Evolutionary conservation across 768 basidiomycete genomes (phyloP).

Genomic region (Amyloporia xantha): DNA sequence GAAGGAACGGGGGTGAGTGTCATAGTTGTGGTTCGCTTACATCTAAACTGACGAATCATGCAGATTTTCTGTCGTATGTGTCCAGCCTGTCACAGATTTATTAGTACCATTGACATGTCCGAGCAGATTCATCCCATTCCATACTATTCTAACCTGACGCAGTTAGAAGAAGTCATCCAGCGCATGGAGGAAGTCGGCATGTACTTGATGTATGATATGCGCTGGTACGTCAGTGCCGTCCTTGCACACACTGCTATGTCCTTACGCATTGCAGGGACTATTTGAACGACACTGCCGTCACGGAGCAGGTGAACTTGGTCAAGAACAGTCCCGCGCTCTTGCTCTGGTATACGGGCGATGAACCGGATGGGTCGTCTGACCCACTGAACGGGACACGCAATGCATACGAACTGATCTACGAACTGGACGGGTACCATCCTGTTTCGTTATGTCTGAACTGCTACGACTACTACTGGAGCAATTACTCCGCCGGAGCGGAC

Average conservation of each 20-base stretch:
- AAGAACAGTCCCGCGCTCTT: constrained; percentile 64
- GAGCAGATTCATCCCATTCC: constrained; percentile 65
- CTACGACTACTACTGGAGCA: constrained; percentile 53
- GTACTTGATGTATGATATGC: constrained; percentile 84
- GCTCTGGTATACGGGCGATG: constrained; percentile 70
- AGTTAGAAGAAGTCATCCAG: constrained; percentile 52
- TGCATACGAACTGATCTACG: constrained; percentile 41
- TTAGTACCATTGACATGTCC: not conserved
- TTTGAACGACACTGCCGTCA: constrained; percentile 55
- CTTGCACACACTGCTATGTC: too few relatives aligned
- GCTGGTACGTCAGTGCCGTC: constrained; percentile 38
- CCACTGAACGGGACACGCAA: constrained; percentile 51
- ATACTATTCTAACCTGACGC: constrained; percentile 51
- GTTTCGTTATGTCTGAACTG: constrained; percentile 51
- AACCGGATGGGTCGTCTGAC: constrained; percentile 66
- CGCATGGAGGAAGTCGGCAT: constrained; percentile 63
- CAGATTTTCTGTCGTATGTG: too few relatives aligned
- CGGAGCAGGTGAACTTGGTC: constrained; percentile 60
- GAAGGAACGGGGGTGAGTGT: constrained; percentile 46
- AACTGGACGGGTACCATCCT: constrained; percentile 52
- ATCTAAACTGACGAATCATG: too few relatives aligned
- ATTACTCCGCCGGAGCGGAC: constrained; percentile 58
- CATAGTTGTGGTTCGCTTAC: not conserved
- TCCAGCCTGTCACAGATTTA: too few relatives aligned
- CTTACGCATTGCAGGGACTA: constrained; percentile 38